Base-by-base conservation (phyloP, 164 flowering plant species). In the Euptelea pleiosperma region DNA sequence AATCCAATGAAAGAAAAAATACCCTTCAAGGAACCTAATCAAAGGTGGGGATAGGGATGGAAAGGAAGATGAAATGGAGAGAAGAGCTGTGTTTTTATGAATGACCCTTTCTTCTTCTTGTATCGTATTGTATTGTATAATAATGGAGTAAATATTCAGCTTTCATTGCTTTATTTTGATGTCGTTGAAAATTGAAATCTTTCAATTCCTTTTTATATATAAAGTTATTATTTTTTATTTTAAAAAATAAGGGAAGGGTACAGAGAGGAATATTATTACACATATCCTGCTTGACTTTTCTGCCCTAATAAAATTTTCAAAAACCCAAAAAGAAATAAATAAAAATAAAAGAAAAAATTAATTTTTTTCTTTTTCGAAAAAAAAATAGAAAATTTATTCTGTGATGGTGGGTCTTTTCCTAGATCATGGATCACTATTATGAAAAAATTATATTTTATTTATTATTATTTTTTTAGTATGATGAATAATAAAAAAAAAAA, bases 21-120 rank as follows among this genome's bases (percentile, higher is more conserved):
- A 70, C 71, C 74, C 79, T 59, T 60, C 50, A 64, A 80, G 79
- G 84, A 83, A 85, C 83, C 83, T 73, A 67, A 77, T 69, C 67
- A 82, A 83, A 75, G 80, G 78, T 31, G 69, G 70, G 31, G n/a
- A n/a, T n/a, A n/a, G n/a, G n/a, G n/a, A n/a, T n/a, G n/a, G 67
- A 71, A 72, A 61, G 73, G 75, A 75, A 63, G 79, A 74, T 70
- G 73, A 71, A 67, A 69, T 61, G 72, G 62, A 49, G n/a, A n/a
- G n/a, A n/a, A n/a, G n/a, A n/a, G 43, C 45, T 46, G 74, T 48
- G 71, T 63, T 56, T 60, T 71, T 60, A 43, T 73, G 64, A 70
- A 59, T 77, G 82, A 73, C n/a, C n/a, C n/a, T n/a, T n/a, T n/a
- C 82, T 69, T 75, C 66, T 73, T 75, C 46, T 68, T 68, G 62